Evolutionary conservation across 768 basidiomycete genomes (phyloP).

Genomic region (Trametes sanguinea): DNA sequence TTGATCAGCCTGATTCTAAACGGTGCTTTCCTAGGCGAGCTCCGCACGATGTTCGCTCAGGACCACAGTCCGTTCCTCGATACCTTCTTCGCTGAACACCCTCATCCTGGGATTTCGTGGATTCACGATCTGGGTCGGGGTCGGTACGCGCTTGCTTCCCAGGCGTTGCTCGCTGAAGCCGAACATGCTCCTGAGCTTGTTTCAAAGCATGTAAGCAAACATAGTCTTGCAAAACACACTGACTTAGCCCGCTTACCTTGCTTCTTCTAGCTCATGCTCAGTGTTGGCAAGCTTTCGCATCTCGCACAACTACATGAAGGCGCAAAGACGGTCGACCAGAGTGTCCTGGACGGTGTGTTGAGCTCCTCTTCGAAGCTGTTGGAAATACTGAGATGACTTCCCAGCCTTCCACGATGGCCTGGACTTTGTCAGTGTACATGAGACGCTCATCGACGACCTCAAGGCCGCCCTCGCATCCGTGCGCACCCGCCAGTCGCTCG

Average conservation of each 20-base stretch:
- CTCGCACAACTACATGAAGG: slow-evolving; percentile 61
- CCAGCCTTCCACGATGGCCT: slow-evolving; percentile 84
- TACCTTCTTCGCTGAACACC: slow-evolving; percentile 63
- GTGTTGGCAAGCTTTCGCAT: slow-evolving; percentile 85
- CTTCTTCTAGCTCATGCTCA: slow-evolving; percentile 74
- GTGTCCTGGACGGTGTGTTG: slow-evolving; percentile 55
- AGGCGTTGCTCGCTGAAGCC: slow-evolving; percentile 64
- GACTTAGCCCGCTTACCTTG: background rate
- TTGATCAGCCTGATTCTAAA: background rate
- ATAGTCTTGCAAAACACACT: background rate
- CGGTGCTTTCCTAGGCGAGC: slow-evolving; percentile 56
- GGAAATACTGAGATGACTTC: background rate
- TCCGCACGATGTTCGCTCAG: slow-evolving; percentile 80
- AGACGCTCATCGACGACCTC: slow-evolving; percentile 65
- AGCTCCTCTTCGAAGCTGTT: background rate
- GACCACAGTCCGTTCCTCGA: slow-evolving; percentile 70
- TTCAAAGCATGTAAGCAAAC: slow-evolving; percentile 70
- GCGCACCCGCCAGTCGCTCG: slow-evolving; percentile 64
- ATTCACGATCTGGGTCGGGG: slow-evolving; percentile 79
- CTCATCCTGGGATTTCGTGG: slow-evolving; percentile 75
- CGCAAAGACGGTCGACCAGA: slow-evolving; percentile 47
- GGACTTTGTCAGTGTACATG: slow-evolving; percentile 86
- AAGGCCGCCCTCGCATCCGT: slow-evolving; percentile 46
- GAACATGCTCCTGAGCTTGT: slow-evolving; percentile 56
- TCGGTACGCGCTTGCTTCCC: slow-evolving; percentile 65